Conservation (phyloP, 1,284 basidiomycete genomes). For the Rhodofomes roseus region DNA sequence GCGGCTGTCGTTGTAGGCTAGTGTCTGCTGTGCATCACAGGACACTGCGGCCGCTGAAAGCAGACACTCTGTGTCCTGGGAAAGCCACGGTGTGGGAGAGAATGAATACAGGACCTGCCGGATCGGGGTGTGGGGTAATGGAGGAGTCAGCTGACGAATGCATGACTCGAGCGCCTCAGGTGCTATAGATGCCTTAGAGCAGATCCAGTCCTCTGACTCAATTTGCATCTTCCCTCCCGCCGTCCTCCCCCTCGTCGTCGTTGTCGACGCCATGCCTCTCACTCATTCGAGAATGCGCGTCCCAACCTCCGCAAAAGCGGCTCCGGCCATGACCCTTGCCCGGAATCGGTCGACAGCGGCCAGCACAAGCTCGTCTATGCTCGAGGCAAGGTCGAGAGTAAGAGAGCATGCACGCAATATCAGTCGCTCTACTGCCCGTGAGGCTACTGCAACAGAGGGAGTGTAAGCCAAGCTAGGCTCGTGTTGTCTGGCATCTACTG, state of each 20-base stretch:
- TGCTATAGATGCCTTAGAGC: background rate
- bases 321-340: conserved; percentile 35
- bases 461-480: conserved; percentile 35
- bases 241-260: conserved; percentile 11
- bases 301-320: conserved; percentile 40
- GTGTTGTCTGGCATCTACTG: conserved; percentile 5
- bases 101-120: background rate
- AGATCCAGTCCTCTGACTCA: background rate
- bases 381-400: conserved; percentile 71
- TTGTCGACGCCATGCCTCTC: conserved; percentile 18
- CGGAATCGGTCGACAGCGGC: conserved; percentile 53
- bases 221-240: conserved; percentile 6
- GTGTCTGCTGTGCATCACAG: too few relatives aligned
- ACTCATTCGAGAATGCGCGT: conserved; percentile 38
- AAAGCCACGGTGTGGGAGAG: background rate
- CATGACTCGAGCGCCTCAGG: conserved; percentile 5
- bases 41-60: too few relatives aligned
- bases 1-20: too few relatives aligned
- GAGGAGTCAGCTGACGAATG: background rate
- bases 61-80: too few relatives aligned
- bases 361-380: conserved; percentile 41
- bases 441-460: conserved; percentile 56
- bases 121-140: background rate
- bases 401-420: conserved; percentile 63
- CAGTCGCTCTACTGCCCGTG: conserved; percentile 58